Percentiles rank a stretch among this genome's conserved stretches.
Conservation (phyloP, 306 rosid species). For the Trifolium pratense region DNA sequence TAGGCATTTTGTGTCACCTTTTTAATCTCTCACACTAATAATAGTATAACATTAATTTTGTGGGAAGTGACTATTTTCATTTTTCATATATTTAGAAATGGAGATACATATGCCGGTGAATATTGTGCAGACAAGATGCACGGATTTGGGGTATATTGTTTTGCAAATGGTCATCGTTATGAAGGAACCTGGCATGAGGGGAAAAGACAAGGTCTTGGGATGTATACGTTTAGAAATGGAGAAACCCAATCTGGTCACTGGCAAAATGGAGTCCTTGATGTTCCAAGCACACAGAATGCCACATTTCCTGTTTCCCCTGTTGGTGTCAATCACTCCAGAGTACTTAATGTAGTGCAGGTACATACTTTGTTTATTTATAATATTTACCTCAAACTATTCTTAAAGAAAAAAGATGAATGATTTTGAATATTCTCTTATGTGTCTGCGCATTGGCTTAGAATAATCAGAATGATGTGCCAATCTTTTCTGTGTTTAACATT, state of each 20-base stretch:
- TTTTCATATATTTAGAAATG: constrained; percentile 64
- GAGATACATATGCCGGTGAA: constrained; percentile 92
- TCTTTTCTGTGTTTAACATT: background rate
- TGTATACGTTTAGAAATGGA: constrained; percentile 94
- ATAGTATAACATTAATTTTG: constrained; percentile 5
- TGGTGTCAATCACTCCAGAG: constrained; percentile 89
- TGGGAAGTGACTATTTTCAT: constrained; percentile 24
- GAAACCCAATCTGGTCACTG: constrained; percentile 98
- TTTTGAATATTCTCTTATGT: constrained; percentile 11
- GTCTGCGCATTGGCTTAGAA: background rate
- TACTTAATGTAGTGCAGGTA: constrained; percentile 94
- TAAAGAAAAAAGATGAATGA: background rate
- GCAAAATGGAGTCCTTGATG: constrained; percentile 86
- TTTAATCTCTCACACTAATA: background rate
- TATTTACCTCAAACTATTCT: too few species aligned
- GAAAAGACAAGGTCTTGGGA: constrained; percentile 96
- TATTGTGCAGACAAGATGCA: constrained; percentile 97
- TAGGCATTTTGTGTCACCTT: constrained; percentile 7
- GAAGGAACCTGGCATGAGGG: constrained; percentile 99
- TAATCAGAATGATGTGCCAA: constrained; percentile 16
- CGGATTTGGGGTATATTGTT: constrained; percentile 91
- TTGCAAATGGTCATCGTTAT: constrained; percentile 89
- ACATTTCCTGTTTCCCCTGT: constrained; percentile 77
- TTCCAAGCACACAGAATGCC: constrained; percentile 85
- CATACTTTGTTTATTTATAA: constrained; percentile 14